phyloP scores from a whole-genome alignment of 1,139 yeast genomes.

The Magnusiomyces ingens region DNA sequence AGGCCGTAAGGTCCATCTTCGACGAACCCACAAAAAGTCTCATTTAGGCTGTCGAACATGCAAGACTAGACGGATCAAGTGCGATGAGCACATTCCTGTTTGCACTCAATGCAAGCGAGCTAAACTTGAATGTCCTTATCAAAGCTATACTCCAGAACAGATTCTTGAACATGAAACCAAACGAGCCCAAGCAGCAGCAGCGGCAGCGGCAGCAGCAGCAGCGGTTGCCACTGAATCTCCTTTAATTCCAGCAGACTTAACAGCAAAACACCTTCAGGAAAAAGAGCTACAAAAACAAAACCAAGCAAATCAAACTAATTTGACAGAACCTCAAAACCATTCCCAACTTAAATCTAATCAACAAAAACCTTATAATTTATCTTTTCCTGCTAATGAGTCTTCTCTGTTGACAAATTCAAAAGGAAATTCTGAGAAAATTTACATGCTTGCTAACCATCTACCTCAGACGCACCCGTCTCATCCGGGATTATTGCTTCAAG shows the following conservation, averaged over 20 bases:
- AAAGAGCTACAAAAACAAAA: background rate
- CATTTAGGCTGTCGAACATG: constrained; percentile 54
- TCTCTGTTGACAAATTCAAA: background rate
- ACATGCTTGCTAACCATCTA: background rate
- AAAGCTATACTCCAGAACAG: constrained; percentile 24
- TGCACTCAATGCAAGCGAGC: constrained; percentile 58
- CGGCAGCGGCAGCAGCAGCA: constrained; percentile 5
- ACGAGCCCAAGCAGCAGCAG: constrained; percentile 6
- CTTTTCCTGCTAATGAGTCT: background rate
- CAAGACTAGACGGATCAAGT: constrained; percentile 58
- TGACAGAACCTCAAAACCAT: background rate
- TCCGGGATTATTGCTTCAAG: background rate
- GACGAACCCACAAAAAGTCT: constrained; percentile 58
- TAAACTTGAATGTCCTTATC: constrained; percentile 33
- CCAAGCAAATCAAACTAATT: background rate
- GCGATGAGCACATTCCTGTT: constrained; percentile 58
- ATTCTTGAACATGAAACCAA: constrained; percentile 15
- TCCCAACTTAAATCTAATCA: background rate
- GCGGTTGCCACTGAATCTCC: background rate
- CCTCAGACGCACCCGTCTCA: background rate
- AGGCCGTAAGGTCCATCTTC: constrained; percentile 30
- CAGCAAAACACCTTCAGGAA: too few species aligned
- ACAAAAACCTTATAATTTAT: background rate
- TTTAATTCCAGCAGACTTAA: constrained; percentile 4
- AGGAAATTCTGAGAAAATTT: too few species aligned